A percentile compares a stretch with the other conserved stretches of the same genome.
Evolutionary conservation across 257 asterid genomes (phyloP).

Genomic region (Przewalskia tangutica): DNA sequence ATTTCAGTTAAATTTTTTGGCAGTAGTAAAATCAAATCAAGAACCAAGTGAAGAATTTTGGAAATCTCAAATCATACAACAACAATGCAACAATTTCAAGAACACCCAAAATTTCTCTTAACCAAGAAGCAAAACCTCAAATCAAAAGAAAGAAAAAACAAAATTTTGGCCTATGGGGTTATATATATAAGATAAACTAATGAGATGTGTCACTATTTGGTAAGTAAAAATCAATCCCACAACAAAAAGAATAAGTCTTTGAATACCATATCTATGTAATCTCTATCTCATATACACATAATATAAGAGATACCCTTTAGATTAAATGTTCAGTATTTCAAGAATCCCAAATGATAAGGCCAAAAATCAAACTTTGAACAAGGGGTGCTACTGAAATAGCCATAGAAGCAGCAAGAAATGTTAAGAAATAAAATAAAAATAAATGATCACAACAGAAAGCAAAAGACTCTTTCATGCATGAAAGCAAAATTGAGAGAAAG

Average conservation of each 20-base stretch:
- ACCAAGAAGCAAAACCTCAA: background rate
- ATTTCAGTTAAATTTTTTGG: background rate
- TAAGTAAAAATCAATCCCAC: conserved; percentile 5
- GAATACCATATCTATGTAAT: background rate
- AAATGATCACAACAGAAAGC: conserved; percentile 2
- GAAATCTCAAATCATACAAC: background rate
- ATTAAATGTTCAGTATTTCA: background rate
- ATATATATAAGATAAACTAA: background rate
- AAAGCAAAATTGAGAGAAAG: background rate
- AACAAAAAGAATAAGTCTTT: background rate
- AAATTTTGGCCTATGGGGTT: background rate
- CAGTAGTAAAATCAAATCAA: background rate
- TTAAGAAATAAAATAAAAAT: background rate
- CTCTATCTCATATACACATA: background rate
- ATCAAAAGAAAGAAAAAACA: background rate
- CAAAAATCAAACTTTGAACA: background rate
- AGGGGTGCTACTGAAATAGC: background rate
- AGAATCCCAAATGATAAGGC: background rate
- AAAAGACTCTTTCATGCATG: conserved; percentile 19
- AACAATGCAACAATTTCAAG: background rate
- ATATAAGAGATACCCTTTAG: background rate
- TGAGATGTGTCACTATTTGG: background rate
- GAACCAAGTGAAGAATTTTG: background rate
- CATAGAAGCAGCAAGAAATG: background rate
- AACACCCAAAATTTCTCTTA: background rate